Percentiles rank a stretch among this genome's conserved stretches.
Evolutionary conservation across 2,329 filamentous ascomycete species (phyloP).

Genomic region (Chalaropsis thielavioides): DNA sequence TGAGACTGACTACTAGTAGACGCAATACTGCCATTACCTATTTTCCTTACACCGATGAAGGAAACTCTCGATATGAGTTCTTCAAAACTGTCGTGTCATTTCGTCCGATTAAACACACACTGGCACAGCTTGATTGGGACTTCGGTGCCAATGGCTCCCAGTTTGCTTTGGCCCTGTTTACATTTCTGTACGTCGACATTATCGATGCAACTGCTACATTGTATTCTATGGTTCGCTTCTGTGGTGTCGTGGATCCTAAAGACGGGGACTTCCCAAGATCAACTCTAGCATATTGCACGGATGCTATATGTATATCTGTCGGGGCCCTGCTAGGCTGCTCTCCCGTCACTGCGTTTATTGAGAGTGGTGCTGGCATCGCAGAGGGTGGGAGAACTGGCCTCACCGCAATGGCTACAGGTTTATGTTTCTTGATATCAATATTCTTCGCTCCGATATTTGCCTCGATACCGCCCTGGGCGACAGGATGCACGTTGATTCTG

Average conservation of each 20-base stretch:
- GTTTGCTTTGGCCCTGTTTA: slow-evolving; percentile 52
- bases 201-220: slow-evolving; percentile 75
- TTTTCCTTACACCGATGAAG: slow-evolving; percentile 52
- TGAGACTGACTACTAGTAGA: slow-evolving; percentile 25
- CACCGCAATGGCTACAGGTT: slow-evolving; percentile 62
- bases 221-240: slow-evolving; percentile 81
- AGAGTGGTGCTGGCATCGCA: slow-evolving; percentile 79
- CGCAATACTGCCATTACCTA: slow-evolving; percentile 56
- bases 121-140: slow-evolving; percentile 53
- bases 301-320: slow-evolving; percentile 64
- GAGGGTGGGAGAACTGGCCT: slow-evolving; percentile 76
- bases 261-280: slow-evolving; percentile 83
- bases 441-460: slow-evolving; percentile 88
- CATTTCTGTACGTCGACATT: slow-evolving; percentile 83
- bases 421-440: slow-evolving; percentile 75
- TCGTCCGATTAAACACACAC: slow-evolving; percentile 50
- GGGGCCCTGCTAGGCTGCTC: slow-evolving; percentile 64
- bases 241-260: slow-evolving; percentile 61
- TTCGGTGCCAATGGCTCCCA: slow-evolving; percentile 41
- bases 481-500: slow-evolving; percentile 56
- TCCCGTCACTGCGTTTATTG: slow-evolving; percentile 75
- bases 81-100: slow-evolving; percentile 60
- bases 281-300: slow-evolving; percentile 68
- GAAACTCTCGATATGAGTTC: slow-evolving; percentile 51
- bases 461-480: slow-evolving; percentile 79